Evolutionary conservation across 2,329 filamentous ascomycete species (phyloP), one percentile per base, ranked within the genome.

Genomic region (Cytospora chrysosperma): DNA sequence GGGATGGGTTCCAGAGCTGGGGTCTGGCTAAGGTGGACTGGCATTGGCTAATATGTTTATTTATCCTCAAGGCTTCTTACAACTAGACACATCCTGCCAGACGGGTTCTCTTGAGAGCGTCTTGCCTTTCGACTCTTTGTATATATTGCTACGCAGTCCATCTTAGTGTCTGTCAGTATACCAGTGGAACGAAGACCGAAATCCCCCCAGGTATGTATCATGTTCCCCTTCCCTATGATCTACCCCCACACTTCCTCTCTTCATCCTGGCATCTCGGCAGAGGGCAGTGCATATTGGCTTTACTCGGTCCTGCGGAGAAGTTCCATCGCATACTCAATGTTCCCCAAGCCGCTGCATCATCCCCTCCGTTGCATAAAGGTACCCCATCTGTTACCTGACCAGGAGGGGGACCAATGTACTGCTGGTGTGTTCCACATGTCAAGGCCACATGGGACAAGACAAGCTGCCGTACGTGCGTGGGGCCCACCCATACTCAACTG

Each of bases 301-400:
- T 26, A 65, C 55, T 65, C 64, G 64, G 64, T 59, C 64, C 64
- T 59, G 58, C 64, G 64, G 64, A 65, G 37, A 61, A 59, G 34
- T 60, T 63, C 32, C 60, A 65, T 63, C 12, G 50, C 52, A 40
- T 51, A 40, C n/a, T 30, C 28, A 30, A 30, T 30, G 28, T 30
- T 27, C 50, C 55, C 55, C 51, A 21, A 40, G 27, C 32, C 19
- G 28, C 27, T 30, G 30, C 28, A 54, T 52, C 55, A 34, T 28
- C 43, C 19, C 61, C 53, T 27, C 34, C 21, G 43, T 12, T 49
- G 15, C 50, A 47, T 12, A 19, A 24, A 19, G 43, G 30, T 62
- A 58, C 60, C 2, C 58, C 4, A n/a, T 17, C n/a, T 30, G 21
- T 28, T 50, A 47, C 60, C 54, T 53, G 54, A 37, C 40, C 10